A percentile compares a stretch with the other conserved stretches of the same genome.
Conservation (phyloP, 768 basidiomycete genomes). For the Strobilomyces dryophilus region DNA sequence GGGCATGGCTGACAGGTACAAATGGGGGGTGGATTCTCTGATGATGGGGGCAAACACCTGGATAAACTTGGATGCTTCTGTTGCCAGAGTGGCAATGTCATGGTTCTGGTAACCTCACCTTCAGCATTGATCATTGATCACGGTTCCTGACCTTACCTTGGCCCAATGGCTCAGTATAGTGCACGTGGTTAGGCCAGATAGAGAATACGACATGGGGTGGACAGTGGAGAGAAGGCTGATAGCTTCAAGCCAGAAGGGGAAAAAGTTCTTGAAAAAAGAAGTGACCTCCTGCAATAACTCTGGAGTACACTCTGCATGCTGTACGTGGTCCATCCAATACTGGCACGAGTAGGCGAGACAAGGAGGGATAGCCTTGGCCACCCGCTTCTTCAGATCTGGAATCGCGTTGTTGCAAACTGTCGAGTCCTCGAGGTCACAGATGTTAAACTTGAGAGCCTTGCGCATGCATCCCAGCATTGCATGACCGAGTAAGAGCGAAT, state of each 20-base stretch:
- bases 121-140: conserved; percentile 1
- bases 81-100: conserved; percentile 13
- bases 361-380: conserved; percentile 25
- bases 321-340: conserved; percentile 34
- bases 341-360: conserved; percentile 34
- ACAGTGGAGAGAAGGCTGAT: conserved; percentile 20
- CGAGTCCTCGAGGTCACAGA: conserved; percentile 35
- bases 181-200: conserved; percentile 11
- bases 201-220: conserved; percentile 1
- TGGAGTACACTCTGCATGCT: conserved; percentile 4
- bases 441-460: conserved; percentile 35
- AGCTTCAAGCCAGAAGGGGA: conserved; percentile 39
- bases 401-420: conserved; percentile 28
- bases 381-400: conserved; percentile 8
- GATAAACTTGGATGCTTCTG: conserved; percentile 30
- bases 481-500: conserved; percentile 20
- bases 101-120: conserved; percentile 3
- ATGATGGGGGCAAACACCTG: conserved; percentile 28
- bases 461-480: conserved; percentile 31
- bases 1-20: conserved; percentile 38
- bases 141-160: conserved; percentile 5
- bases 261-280: conserved; percentile 18
- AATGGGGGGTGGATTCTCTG: conserved; percentile 31
- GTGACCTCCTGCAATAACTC: conserved; percentile 14
- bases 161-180: conserved; percentile 12